A percentile compares a stretch with the other conserved stretches of the same genome.
phyloP scores from a whole-genome alignment of 108 stramenopile species.

The Mediolabrus comicus region DNA sequence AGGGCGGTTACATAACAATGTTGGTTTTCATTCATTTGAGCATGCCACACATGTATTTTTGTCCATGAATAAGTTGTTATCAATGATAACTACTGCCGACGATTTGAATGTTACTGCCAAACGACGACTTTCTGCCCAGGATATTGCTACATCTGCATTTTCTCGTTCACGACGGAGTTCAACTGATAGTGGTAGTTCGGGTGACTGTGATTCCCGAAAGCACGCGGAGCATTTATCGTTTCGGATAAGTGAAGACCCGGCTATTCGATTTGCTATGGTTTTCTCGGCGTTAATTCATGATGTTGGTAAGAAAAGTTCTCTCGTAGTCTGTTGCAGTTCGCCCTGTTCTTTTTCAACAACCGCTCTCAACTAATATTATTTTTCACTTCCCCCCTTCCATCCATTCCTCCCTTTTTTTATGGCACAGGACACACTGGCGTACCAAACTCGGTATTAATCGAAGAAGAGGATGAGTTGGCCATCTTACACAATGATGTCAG shows the following conservation, averaged over 20 bases:
- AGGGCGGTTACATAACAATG: constrained; percentile 43
- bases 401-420: constrained; percentile 11
- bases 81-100: constrained; percentile 18
- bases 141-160: neutral
- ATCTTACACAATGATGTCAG: constrained; percentile 46
- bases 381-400: neutral
- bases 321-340: too few relatives aligned
- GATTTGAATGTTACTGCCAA: neutral
- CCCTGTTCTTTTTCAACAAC: too few relatives aligned
- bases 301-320: constrained; percentile 31
- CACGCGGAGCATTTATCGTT: constrained; percentile 20
- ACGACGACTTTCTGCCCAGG: neutral
- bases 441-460: constrained; percentile 45
- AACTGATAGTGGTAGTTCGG: neutral
- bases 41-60: constrained; percentile 63
- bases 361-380: too few relatives aligned
- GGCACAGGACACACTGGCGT: constrained; percentile 47
- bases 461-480: constrained; percentile 49
- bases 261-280: constrained; percentile 55
- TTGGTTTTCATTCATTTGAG: constrained; percentile 68
- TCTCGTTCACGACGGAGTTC: neutral
- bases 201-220: neutral
- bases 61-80: constrained; percentile 45
- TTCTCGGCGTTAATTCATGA: constrained; percentile 82
- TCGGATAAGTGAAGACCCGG: constrained; percentile 70